Evolutionary conservation across 805 yeast species (phyloP).

Genomic region (Middelhovenomyces tepae): DNA sequence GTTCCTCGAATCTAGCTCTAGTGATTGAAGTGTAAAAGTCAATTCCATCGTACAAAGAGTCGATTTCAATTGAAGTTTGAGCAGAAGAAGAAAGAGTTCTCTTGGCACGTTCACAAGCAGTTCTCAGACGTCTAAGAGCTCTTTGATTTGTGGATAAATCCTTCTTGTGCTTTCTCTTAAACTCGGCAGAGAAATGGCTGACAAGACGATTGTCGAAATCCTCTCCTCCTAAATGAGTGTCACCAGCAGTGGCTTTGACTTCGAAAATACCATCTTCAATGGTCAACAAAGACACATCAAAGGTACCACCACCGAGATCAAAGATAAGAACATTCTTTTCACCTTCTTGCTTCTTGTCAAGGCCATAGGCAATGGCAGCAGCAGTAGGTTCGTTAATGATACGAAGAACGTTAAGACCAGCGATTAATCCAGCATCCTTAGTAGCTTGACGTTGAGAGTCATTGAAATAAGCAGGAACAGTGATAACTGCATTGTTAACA

Average conservation of each 20-base stretch:
- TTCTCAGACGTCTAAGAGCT: slow-evolving; percentile 94
- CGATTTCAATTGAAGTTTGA: slow-evolving; percentile 87
- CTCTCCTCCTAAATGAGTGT: slow-evolving; percentile 95
- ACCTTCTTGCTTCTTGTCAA: slow-evolving; percentile 49
- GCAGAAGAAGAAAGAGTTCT: slow-evolving; percentile 92
- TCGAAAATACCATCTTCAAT: slow-evolving; percentile 94
- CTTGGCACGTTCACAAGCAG: slow-evolving; percentile 98
- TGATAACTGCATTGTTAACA: slow-evolving; percentile 85
- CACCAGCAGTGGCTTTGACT: slow-evolving; percentile 88
- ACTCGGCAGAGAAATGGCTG: slow-evolving; percentile 82
- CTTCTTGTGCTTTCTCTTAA: slow-evolving; percentile 95
- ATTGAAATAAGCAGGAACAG: slow-evolving; percentile 94
- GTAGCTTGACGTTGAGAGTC: slow-evolving; percentile 98
- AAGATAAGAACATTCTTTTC: slow-evolving; percentile 86
- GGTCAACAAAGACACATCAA: slow-evolving; percentile 87
- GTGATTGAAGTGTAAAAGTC: slow-evolving; percentile 92
- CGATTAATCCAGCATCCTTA: slow-evolving; percentile 92
- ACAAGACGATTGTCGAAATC: slow-evolving; percentile 95
- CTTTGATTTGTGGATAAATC: slow-evolving; percentile 85
- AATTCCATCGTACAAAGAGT: slow-evolving; percentile 84
- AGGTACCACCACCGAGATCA: slow-evolving; percentile 98
- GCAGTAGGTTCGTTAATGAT: slow-evolving; percentile 97
- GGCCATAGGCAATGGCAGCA: slow-evolving; percentile 98
- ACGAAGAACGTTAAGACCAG: slow-evolving; percentile 89
- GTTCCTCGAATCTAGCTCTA: slow-evolving; percentile 93